These are phyloP conservation scores for Venturia pyrina DNA, from an alignment of 2,329 filamentous ascomycete species.

Conservation along the genomic window DNA sequence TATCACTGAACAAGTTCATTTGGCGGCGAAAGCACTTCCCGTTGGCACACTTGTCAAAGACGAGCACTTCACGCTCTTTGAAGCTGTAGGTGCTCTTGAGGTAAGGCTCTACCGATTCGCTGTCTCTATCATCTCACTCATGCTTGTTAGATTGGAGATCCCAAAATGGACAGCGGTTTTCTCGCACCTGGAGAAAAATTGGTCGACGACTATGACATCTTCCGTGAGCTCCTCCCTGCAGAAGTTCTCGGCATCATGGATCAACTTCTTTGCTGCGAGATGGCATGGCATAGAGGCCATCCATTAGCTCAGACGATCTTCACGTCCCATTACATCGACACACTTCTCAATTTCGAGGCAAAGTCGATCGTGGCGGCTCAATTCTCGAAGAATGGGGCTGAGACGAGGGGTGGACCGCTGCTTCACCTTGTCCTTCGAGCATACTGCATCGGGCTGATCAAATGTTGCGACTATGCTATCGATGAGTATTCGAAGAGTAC, in stretches of 20 bases:
- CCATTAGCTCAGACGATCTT: constrained; percentile 90
- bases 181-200: constrained; percentile 68
- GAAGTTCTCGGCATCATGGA: constrained; percentile 92
- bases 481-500: constrained; percentile 44
- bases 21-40: constrained; percentile 50
- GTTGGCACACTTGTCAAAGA: constrained; percentile 86
- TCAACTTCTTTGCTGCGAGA: constrained; percentile 82
- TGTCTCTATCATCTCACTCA: not conserved
- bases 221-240: constrained; percentile 56
- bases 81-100: constrained; percentile 82
- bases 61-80: constrained; percentile 87
- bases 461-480: constrained; percentile 72
- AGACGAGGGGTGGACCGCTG: constrained; percentile 16
- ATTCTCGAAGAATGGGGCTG: constrained; percentile 37
- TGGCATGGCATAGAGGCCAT: constrained; percentile 96
- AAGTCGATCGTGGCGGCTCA: constrained; percentile 53
- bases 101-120: constrained; percentile 20
- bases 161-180: constrained; percentile 96
- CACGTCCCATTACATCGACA: constrained; percentile 84
- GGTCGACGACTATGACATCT: constrained; percentile 72
- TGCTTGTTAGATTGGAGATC: constrained; percentile 76
- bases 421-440: constrained; percentile 59
- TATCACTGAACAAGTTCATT: constrained; percentile 46
- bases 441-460: constrained; percentile 78
- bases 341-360: constrained; percentile 63